These are phyloP conservation scores for Xylaria sp. DNA, from an alignment of 2,329 filamentous ascomycete species.

Conservation along the genomic window DNA sequence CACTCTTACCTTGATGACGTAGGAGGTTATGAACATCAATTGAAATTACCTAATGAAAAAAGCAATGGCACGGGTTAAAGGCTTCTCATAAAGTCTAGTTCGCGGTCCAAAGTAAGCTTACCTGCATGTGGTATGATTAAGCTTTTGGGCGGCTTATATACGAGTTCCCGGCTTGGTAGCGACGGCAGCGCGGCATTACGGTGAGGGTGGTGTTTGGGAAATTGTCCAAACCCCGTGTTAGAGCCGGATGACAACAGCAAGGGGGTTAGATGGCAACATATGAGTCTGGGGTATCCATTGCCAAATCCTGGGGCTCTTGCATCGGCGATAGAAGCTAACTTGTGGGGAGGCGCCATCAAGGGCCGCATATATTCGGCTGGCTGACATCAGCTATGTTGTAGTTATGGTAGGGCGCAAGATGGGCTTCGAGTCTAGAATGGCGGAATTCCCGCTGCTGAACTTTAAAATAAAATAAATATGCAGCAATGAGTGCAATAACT, in stretches of 20 bases:
- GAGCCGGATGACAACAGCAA: constrained; percentile 26
- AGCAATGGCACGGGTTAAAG: not conserved
- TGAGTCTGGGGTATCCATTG: not conserved
- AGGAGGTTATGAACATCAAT: not conserved
- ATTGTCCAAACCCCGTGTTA: constrained; percentile 2
- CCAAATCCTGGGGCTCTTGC: not conserved
- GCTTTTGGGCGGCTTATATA: constrained; percentile 4
- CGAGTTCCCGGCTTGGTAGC: not conserved
- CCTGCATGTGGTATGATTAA: constrained; percentile 16
- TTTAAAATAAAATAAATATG: too few species aligned
- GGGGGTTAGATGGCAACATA: constrained; percentile 19
- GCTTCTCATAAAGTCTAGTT: not conserved
- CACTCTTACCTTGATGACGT: not conserved
- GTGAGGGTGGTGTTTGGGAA: not conserved
- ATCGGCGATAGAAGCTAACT: not conserved
- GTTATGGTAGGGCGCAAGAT: not conserved
- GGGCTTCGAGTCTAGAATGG: not conserved
- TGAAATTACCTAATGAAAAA: not conserved
- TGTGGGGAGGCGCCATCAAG: not conserved
- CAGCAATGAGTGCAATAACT: too few species aligned
- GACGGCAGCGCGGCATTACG: not conserved
- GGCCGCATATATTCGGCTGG: not conserved
- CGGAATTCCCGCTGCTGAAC: not conserved
- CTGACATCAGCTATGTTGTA: constrained; percentile 14
- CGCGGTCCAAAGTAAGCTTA: constrained; percentile 21